Conservation (phyloP, 2,329 filamentous ascomycete species). For the Zopfia rhizophila region DNA sequence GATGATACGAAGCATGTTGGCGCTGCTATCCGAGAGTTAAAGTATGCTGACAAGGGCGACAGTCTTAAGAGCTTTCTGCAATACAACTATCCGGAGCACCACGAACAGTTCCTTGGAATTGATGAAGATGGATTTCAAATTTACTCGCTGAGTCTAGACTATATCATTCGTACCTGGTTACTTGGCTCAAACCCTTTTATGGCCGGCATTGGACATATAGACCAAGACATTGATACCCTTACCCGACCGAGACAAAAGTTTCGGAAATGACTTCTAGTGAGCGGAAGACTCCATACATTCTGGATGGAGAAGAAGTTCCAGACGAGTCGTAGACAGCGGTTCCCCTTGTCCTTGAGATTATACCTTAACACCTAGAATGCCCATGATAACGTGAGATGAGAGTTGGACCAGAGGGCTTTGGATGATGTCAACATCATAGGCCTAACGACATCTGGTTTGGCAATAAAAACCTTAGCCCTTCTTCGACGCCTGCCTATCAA, state of each 20-base stretch:
- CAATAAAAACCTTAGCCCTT: slow-evolving; percentile 61
- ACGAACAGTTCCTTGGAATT: slow-evolving; percentile 28
- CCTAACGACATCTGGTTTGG: slow-evolving; percentile 67
- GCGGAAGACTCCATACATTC: slow-evolving; percentile 11
- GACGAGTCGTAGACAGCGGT: slow-evolving; percentile 11
- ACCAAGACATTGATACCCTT: not conserved
- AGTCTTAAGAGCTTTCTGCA: slow-evolving; percentile 11
- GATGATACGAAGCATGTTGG: slow-evolving; percentile 21
- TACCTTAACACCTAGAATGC: slow-evolving; percentile 24
- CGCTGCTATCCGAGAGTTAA: slow-evolving; percentile 6
- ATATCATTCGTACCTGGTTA: slow-evolving; percentile 9
- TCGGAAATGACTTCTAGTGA: slow-evolving; percentile 18
- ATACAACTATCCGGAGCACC: slow-evolving; percentile 21
- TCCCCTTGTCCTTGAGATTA: slow-evolving; percentile 24
- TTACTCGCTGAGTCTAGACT: slow-evolving; percentile 4
- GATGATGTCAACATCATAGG: slow-evolving; percentile 62
- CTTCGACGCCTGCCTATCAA: slow-evolving; percentile 62
- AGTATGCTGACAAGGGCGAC: not conserved
- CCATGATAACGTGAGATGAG: slow-evolving; percentile 33
- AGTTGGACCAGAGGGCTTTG: slow-evolving; percentile 48
- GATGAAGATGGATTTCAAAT: slow-evolving; percentile 35
- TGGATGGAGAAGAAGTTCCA: slow-evolving; percentile 21
- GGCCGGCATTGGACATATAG: too few relatives aligned
- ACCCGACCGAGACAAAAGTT: not conserved
- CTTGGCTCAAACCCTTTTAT: not conserved